Percentiles rank a stretch among this genome's conserved stretches.
Conservation (phyloP, 106 monocot genomes). For the Platanthera zijinensis region DNA sequence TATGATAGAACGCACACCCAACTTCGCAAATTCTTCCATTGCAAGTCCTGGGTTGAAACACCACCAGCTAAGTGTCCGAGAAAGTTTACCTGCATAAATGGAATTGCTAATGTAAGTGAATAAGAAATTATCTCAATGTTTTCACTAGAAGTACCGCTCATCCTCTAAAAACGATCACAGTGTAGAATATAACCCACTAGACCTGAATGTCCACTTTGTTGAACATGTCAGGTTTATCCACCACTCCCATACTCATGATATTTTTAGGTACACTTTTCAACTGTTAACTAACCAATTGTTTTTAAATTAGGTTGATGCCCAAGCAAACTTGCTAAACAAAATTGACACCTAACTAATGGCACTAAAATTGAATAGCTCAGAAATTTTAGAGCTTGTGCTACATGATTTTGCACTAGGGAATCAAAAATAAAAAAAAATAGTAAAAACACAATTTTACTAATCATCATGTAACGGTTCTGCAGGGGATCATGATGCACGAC, state of each 20-base stretch:
- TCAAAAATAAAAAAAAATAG: too few species aligned
- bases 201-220: neutral
- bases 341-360: neutral
- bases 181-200: too few species aligned
- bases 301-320: neutral
- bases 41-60: conserved; percentile 98
- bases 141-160: neutral
- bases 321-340: neutral
- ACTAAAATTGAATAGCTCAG: neutral
- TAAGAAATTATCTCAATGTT: neutral
- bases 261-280: neutral
- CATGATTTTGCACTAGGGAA: neutral
- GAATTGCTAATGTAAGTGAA: neutral
- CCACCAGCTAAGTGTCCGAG: conserved; percentile 95
- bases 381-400: neutral
- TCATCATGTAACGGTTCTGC: too few species aligned
- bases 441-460: too few species aligned
- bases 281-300: neutral
- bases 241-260: neutral
- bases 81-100: conserved; percentile 42
- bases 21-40: conserved; percentile 70
- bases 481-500: too few species aligned
- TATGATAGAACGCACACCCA: conserved; percentile 76
- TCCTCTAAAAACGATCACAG: too few species aligned
- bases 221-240: neutral